Evolutionary conservation across 257 asterid species (phyloP).

Genomic region (Przewalskia tangutica): DNA sequence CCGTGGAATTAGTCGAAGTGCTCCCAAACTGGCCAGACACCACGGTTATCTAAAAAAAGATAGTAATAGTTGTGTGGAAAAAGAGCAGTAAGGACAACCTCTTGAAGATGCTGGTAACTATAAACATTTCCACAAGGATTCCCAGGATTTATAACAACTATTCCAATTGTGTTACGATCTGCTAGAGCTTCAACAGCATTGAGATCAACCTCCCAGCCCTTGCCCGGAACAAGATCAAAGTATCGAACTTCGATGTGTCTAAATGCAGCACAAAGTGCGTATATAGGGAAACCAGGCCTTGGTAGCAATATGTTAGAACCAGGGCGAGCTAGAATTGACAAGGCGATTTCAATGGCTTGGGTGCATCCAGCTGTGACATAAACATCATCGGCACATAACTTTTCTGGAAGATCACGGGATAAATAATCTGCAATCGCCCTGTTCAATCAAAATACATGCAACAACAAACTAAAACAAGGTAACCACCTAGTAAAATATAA

Average conservation of each 20-base stretch:
- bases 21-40: not conserved
- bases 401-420: slow-evolving; percentile 56
- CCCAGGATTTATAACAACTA: slow-evolving; percentile 79
- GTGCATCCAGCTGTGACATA: slow-evolving; percentile 80
- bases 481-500: not conserved
- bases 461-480: not conserved
- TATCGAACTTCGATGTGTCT: slow-evolving; percentile 53
- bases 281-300: slow-evolving; percentile 77
- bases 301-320: slow-evolving; percentile 72
- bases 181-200: slow-evolving; percentile 51
- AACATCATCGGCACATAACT: slow-evolving; percentile 50
- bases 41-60: not conserved
- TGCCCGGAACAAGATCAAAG: slow-evolving; percentile 52
- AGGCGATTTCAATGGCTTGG: slow-evolving; percentile 67
- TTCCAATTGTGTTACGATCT: slow-evolving; percentile 65
- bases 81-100: slow-evolving; percentile 28
- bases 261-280: slow-evolving; percentile 60
- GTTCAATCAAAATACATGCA: slow-evolving; percentile 5
- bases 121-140: slow-evolving; percentile 92
- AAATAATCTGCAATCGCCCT: slow-evolving; percentile 75
- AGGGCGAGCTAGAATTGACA: slow-evolving; percentile 55
- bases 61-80: not conserved
- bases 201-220: slow-evolving; percentile 74
- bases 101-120: slow-evolving; percentile 43
- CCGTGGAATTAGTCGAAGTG: not conserved